A percentile compares a stretch with the other conserved stretches of the same genome.
Evolutionary conservation across 495 filamentous ascomycete genomes (phyloP).

Genomic region (Trichoderma erinaceum): DNA sequence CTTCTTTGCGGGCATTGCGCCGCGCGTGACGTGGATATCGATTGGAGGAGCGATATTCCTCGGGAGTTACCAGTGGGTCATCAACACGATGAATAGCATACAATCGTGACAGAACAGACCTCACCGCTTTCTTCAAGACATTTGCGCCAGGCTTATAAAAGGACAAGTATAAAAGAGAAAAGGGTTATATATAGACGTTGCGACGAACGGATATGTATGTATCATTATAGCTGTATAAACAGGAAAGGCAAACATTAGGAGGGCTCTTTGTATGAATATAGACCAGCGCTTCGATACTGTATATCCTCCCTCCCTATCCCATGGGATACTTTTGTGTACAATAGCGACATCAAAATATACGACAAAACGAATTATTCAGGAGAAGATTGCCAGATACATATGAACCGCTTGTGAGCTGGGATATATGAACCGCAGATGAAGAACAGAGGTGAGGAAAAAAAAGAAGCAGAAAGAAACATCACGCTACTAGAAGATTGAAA

Average conservation of each 20-base stretch:
- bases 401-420: background rate
- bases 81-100: constrained; percentile 51
- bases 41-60: constrained; percentile 90
- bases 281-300: background rate
- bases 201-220: background rate
- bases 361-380: background rate
- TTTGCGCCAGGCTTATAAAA: background rate
- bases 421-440: background rate
- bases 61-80: constrained; percentile 90
- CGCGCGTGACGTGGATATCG: constrained; percentile 88
- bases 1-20: constrained; percentile 85
- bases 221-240: constrained; percentile 17
- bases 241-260: constrained; percentile 6
- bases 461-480: background rate
- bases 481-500: background rate
- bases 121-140: background rate
- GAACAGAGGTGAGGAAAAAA: background rate
- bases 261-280: constrained; percentile 6
- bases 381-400: background rate
- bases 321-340: constrained; percentile 1
- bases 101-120: background rate
- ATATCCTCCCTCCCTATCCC: background rate
- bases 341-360: background rate
- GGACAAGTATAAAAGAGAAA: background rate
- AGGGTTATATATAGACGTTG: background rate